Evolutionary conservation across 352 stramenopile species (phyloP).

Genomic region (Peronospora belbahrii): DNA sequence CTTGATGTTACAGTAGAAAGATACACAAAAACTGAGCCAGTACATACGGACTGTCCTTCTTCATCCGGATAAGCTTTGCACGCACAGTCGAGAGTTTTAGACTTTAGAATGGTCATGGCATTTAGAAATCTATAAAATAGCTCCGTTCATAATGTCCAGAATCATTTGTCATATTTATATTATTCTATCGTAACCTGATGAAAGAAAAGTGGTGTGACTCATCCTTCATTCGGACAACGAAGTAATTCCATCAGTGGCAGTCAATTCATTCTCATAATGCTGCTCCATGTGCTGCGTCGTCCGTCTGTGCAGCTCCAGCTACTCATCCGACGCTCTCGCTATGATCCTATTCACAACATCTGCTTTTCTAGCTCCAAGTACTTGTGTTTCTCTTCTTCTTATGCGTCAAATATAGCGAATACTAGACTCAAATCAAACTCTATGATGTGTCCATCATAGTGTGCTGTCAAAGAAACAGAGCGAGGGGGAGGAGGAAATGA

Average conservation of each 20-base stretch:
- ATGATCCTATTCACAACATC: conserved; percentile 1
- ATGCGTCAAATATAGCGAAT: neutral
- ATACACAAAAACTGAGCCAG: too few species aligned
- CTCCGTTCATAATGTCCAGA: too few species aligned
- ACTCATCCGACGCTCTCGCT: conserved; percentile 3
- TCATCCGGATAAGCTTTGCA: too few species aligned
- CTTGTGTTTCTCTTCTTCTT: neutral
- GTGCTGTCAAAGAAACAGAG: conserved; percentile 11
- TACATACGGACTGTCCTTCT: too few species aligned
- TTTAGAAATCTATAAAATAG: too few species aligned
- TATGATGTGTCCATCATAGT: conserved; percentile 12
- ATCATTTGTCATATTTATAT: neutral
- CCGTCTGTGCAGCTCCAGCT: conserved; percentile 17
- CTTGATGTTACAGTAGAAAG: too few species aligned
- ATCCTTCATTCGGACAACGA: conserved; percentile 1
- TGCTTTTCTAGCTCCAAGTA: conserved; percentile 42
- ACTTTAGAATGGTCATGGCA: too few species aligned
- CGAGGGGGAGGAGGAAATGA: conserved; percentile 37
- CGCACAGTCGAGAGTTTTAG: too few species aligned
- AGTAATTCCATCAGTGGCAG: conserved; percentile 7
- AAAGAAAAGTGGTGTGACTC: neutral
- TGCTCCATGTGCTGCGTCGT: conserved; percentile 22
- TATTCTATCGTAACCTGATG: neutral
- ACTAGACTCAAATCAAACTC: neutral
- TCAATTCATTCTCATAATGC: conserved; percentile 14